Evolutionary conservation across 192 early-diverging fungal species (phyloP), one percentile per base, ranked within the genome.

Genomic region (Physocladia obscura): DNA sequence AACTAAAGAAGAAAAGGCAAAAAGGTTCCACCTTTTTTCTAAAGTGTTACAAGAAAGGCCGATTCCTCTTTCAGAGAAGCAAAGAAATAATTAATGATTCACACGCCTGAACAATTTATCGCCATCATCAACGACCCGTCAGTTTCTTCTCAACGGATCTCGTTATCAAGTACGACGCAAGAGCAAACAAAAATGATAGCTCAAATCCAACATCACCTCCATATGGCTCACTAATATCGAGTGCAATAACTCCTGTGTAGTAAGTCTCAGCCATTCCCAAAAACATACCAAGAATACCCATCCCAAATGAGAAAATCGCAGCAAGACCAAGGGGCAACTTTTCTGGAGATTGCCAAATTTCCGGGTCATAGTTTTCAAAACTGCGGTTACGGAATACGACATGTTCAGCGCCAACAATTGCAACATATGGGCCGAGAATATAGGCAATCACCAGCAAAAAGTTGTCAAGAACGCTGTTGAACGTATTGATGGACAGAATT

Each of bases 201-300:
- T 52, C 49, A 50, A 73, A 62, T 31, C 70, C 74, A 47, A 76
- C 64, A 44, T 64, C 71, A 13, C 75, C 75, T 51, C 67, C 62
- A 62, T 27, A 62, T 29, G 61, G 38, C 40, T 49, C 27, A 15
- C 30, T 35, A 49, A 62, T 62, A 6, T 5, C 22, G 5, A 48
- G 21, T 8, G 61, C 61, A 21, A 62, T 31, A 6, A 62, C 61
- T 8, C 61, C 61, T 44, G 61, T 62, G 67, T 76, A 76, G 39
- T 52, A 76, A 4, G 76, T 64, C 59, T 76, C 74, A 24, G 63
- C 73, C 75, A 76, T 76, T 36, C 75, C 72, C 15, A 76, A 24
- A 31, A 74, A 36, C 6, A 73, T 73, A 37, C 75, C 75, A 30
- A 75, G 54, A 26, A 62, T 39, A 15, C 75, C 75, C 35, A 62